Conservation (phyloP, 2,329 filamentous ascomycete species). For the Rosellinia necatrix region DNA sequence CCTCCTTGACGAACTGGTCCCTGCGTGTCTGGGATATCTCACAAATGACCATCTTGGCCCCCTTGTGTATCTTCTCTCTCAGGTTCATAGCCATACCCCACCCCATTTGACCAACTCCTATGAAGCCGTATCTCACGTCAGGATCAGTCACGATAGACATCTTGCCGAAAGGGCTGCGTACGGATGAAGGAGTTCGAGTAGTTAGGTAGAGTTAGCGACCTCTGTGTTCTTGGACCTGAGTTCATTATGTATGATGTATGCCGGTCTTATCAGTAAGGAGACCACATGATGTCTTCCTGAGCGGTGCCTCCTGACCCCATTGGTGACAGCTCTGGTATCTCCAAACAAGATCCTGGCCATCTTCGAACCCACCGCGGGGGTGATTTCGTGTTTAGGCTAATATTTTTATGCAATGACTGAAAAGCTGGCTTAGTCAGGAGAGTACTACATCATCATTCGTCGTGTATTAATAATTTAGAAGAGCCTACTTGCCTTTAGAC, state of each 20-base stretch:
- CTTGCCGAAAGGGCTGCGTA: neutral
- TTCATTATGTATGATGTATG: too few relatives aligned
- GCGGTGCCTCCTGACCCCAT: too few relatives aligned
- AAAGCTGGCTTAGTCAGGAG: too few relatives aligned
- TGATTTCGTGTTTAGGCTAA: too few relatives aligned
- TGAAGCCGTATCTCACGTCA: conserved; percentile 17
- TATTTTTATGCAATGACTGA: too few relatives aligned
- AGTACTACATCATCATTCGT: too few relatives aligned
- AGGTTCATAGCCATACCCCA: conserved; percentile 25
- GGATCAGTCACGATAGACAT: conserved; percentile 17
- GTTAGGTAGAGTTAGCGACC: neutral
- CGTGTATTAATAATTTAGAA: too few relatives aligned
- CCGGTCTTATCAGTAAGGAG: neutral
- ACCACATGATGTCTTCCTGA: neutral
- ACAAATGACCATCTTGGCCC: conserved; percentile 22
- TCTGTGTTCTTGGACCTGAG: neutral
- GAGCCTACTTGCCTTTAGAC: too few relatives aligned
- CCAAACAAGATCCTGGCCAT: too few relatives aligned
- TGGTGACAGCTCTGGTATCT: conserved; percentile 1
- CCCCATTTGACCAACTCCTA: conserved; percentile 22
- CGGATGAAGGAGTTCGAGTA: neutral
- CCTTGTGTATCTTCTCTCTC: conserved; percentile 13
- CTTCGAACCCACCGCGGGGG: too few relatives aligned
- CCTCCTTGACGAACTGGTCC: conserved; percentile 14
- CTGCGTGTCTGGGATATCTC: conserved; percentile 19